These are phyloP conservation scores for Celoporthe dispersa DNA, from an alignment of 2,329 filamentous ascomycete genomes.

Conservation along the genomic window DNA sequence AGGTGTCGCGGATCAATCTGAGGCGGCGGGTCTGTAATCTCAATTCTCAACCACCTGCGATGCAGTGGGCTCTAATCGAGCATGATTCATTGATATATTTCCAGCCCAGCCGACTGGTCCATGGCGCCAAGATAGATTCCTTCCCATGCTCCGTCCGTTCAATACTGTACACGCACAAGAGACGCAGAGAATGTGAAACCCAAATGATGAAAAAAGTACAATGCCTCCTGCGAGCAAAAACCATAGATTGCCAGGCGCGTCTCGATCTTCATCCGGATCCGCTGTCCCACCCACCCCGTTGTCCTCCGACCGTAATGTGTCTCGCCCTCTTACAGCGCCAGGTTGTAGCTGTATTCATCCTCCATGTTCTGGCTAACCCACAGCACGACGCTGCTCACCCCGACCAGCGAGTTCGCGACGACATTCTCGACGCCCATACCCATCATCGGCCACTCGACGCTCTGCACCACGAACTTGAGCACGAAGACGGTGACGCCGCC, in stretches of 20 bases:
- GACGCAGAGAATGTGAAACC: background rate
- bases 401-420: conserved; percentile 67
- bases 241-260: background rate
- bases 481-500: conserved; percentile 71
- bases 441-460: conserved; percentile 62
- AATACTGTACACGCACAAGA: conserved; percentile 18
- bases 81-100: conserved; percentile 16
- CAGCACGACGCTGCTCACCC: conserved; percentile 65
- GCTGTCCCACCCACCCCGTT: background rate
- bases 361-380: conserved; percentile 76
- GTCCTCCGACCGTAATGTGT: background rate
- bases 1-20: background rate
- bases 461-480: conserved; percentile 64
- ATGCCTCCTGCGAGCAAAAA: background rate
- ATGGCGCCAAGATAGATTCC: background rate
- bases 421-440: conserved; percentile 70
- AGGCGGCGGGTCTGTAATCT: background rate
- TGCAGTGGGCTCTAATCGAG: conserved; percentile 17
- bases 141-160: conserved; percentile 16
- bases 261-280: background rate
- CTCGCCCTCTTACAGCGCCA: conserved; percentile 55
- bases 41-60: conserved; percentile 11
- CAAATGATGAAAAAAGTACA: background rate
- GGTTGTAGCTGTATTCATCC: conserved; percentile 72
- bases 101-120: conserved; percentile 1